Conservation (phyloP, 1,139 yeast genomes). For the Sugiyamaella pinicola region DNA sequence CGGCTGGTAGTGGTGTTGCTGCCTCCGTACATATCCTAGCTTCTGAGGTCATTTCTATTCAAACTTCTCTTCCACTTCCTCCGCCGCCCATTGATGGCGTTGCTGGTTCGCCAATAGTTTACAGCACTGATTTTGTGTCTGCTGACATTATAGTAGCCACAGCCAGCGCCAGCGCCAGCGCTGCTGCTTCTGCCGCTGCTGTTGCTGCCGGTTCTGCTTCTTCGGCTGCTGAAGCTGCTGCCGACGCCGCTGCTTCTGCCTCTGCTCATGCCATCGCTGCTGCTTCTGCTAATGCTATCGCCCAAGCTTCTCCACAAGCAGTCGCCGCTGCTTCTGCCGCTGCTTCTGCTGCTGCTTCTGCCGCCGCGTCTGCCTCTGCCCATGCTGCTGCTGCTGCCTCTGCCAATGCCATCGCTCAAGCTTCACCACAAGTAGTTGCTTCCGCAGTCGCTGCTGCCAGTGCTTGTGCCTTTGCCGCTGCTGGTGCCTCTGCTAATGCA, state of each 20-base stretch:
- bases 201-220: constrained; percentile 2
- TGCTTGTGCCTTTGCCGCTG: constrained; percentile 14
- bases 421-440: background rate
- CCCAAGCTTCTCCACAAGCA: constrained; percentile 1
- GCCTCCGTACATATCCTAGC: too few relatives aligned
- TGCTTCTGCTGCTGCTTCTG: constrained; percentile 4
- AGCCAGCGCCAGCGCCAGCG: constrained; percentile 10
- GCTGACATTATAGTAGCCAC: background rate
- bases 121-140: background rate
- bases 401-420: background rate
- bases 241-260: constrained; percentile 2
- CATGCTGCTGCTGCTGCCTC: constrained; percentile 7
- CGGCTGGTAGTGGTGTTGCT: constrained; percentile 5
- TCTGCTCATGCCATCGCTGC: constrained; percentile 6
- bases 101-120: background rate
- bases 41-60: constrained; percentile 1
- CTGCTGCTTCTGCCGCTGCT: constrained; percentile 6
- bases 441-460: constrained; percentile 6
- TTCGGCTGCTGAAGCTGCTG: background rate
- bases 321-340: constrained; percentile 6
- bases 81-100: background rate
- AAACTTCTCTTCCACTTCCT: constrained; percentile 7
- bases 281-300: background rate
- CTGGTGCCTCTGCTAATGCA: constrained; percentile 1
- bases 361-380: constrained; percentile 3